Percentiles rank a stretch among this genome's conserved stretches.
Evolutionary conservation across 345 rosid genomes (phyloP).

Genomic region (Salix udensis): DNA sequence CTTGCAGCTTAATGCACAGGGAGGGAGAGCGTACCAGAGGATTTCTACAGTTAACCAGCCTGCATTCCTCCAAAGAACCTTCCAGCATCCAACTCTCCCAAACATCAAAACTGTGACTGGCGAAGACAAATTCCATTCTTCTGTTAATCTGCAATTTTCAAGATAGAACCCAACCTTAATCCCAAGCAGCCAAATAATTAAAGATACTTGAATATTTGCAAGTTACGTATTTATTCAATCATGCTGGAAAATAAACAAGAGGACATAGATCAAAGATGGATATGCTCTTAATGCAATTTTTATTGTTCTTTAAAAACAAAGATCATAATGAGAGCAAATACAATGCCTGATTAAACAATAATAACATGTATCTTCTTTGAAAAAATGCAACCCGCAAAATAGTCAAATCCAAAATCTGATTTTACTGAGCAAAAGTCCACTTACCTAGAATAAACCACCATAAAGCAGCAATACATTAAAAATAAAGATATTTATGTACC

Average conservation of each 20-base stretch:
- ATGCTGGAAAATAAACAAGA: background rate
- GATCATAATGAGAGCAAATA: background rate
- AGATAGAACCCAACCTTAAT: conserved; percentile 2
- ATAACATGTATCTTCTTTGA: background rate
- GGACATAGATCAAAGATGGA: background rate
- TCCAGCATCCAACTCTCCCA: conserved; percentile 99
- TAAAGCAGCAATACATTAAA: background rate
- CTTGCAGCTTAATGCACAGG: background rate
- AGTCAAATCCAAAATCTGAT: background rate
- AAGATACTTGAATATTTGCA: background rate
- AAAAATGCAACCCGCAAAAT: background rate
- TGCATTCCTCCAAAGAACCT: conserved; percentile 84
- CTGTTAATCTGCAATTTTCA: conserved; percentile 71
- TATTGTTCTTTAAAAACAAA: background rate
- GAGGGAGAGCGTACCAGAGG: conserved; percentile 45
- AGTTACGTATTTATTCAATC: conserved; percentile 6
- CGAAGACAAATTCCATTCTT: conserved; percentile 93
- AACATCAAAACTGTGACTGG: conserved; percentile 96
- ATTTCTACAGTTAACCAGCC: conserved; percentile 86
- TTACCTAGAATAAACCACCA: background rate
- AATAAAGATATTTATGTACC: background rate
- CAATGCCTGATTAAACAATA: background rate
- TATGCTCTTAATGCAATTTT: background rate
- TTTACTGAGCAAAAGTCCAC: too few relatives aligned
- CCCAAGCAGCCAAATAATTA: background rate